A percentile compares a stretch with the other conserved stretches of the same genome.
These are phyloP conservation scores for Globisporangium acanthophoron DNA, from an alignment of 352 stramenopile genomes.

Conservation along the genomic window DNA sequence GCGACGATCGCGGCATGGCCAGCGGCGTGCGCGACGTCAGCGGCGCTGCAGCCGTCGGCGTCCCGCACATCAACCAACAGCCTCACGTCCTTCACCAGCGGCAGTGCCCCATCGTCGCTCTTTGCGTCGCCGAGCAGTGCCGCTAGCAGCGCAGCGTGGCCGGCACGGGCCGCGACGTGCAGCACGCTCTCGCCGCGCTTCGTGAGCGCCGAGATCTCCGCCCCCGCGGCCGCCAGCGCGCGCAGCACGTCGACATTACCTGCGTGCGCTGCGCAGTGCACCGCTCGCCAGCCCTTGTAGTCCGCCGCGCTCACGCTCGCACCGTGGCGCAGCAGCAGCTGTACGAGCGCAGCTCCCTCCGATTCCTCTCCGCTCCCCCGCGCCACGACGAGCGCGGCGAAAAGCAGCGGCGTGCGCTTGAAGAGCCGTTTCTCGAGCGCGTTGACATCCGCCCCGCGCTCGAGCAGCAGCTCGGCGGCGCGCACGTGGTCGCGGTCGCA, in stretches of 20 bases:
- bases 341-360: conserved; percentile 13
- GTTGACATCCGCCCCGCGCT: conserved; percentile 35
- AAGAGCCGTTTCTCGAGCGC: conserved; percentile 63
- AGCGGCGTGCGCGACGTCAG: conserved; percentile 2
- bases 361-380: background rate
- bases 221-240: conserved; percentile 19
- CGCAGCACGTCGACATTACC: conserved; percentile 20
- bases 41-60: conserved; percentile 5
- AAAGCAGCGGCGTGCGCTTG: conserved; percentile 59
- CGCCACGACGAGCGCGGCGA: conserved; percentile 28
- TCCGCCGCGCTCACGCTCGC: conserved; percentile 36
- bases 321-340: conserved; percentile 31
- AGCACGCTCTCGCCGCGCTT: conserved; percentile 24
- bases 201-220: conserved; percentile 16
- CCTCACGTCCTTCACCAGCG: conserved; percentile 1
- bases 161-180: conserved; percentile 28
- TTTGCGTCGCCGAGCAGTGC: conserved; percentile 8
- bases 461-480: conserved; percentile 28
- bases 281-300: conserved; percentile 48
- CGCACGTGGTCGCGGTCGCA: conserved; percentile 43
- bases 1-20: conserved; percentile 4
- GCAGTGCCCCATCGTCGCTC: conserved; percentile 3
- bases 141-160: conserved; percentile 21
- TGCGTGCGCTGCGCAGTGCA: conserved; percentile 52
- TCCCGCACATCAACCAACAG: background rate